Conservation (phyloP, 306 rosid species). For the Prunus campanulata region DNA sequence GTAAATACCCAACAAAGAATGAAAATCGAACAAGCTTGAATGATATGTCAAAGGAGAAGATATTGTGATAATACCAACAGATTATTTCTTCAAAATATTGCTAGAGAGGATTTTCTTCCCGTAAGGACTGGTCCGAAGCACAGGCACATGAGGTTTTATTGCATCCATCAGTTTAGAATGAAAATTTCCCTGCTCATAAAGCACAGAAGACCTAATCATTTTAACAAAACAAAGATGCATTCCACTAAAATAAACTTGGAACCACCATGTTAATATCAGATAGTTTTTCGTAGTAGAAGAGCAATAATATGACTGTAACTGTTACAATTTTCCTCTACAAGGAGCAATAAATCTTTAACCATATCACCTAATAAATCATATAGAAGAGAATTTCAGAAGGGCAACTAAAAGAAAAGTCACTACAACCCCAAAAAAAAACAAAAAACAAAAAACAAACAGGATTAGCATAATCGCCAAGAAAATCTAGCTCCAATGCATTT, state of each 20-base stretch:
- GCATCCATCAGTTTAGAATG: constrained; percentile 39
- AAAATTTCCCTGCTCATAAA: constrained; percentile 37
- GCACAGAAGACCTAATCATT: background rate
- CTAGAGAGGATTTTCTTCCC: constrained; percentile 53
- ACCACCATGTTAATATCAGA: background rate
- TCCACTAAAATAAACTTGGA: background rate
- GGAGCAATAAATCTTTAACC: too few relatives aligned
- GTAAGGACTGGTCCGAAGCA: constrained; percentile 45
- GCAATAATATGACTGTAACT: background rate
- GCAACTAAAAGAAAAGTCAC: background rate
- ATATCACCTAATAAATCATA: too few relatives aligned
- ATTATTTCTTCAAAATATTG: constrained; percentile 35
- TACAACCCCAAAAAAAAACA: background rate
- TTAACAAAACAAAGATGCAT: background rate
- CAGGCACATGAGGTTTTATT: constrained; percentile 39
- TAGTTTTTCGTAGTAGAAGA: background rate
- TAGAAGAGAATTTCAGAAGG: background rate
- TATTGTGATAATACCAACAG: background rate
- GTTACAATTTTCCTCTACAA: background rate
- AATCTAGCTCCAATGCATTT: background rate
- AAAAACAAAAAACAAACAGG: too few relatives aligned
- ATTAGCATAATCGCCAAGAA: background rate
- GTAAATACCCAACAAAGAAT: background rate
- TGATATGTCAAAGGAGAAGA: background rate
- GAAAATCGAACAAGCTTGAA: background rate